phyloP scores from a whole-genome alignment of 2,329 filamentous ascomycete species.

The Diplodia intermedia region DNA sequence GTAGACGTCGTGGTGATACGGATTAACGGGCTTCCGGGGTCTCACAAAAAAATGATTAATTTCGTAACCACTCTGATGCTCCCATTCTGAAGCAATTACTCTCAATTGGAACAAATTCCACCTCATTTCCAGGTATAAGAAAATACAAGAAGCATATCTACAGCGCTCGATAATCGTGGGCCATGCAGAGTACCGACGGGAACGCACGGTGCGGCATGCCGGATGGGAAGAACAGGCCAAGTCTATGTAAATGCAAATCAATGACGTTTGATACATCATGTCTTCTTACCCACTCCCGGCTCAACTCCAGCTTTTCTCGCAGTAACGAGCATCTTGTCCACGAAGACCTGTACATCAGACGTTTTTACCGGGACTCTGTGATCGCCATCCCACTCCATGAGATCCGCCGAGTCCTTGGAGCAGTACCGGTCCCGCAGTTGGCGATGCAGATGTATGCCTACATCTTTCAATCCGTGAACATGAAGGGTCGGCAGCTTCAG shows the following conservation, averaged over 20 bases:
- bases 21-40: background rate
- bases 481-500: constrained; percentile 68
- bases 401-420: constrained; percentile 57
- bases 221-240: background rate
- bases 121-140: background rate
- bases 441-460: constrained; percentile 65
- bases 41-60: background rate
- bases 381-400: constrained; percentile 76
- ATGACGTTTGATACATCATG: background rate
- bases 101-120: background rate
- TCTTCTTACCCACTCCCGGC: constrained; percentile 22
- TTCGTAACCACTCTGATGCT: background rate
- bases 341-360: constrained; percentile 61
- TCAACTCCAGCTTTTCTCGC: constrained; percentile 29
- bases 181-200: background rate
- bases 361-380: constrained; percentile 75
- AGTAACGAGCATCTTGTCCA: constrained; percentile 10
- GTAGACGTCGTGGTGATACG: background rate
- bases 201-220: background rate
- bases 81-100: background rate
- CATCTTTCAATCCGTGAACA: constrained; percentile 69
- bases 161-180: background rate
- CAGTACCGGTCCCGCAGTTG: constrained; percentile 66
- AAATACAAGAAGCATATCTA: background rate
- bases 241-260: background rate